Base-by-base conservation (phyloP, 1,284 basidiomycete species). In the Rhodotorula sp. region DNA sequence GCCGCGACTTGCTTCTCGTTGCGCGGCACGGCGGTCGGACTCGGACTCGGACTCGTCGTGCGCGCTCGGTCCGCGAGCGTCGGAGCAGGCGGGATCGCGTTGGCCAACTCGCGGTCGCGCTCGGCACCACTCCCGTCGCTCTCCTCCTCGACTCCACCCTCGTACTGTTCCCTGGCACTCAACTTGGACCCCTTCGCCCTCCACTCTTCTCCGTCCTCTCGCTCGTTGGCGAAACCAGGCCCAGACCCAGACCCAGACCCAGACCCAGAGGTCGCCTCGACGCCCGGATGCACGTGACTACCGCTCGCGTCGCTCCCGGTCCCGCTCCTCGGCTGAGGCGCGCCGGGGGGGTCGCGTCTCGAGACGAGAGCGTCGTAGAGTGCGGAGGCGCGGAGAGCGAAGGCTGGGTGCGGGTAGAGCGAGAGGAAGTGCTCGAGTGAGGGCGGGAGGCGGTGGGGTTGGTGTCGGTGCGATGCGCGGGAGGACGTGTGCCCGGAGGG, bases 301-400 rank as follows among this genome's bases (percentile, higher is more conserved):
- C 22, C 28, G 16, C 24, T n/a, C 6, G 22, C 24, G 24, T 9
- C 22, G 16, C 28, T 20, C 10, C 16, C 37, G 7, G n/a, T n/a
- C n/a, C n/a, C n/a, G n/a, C n/a, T n/a, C n/a, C n/a, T n/a, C n/a
- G n/a, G n/a, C n/a, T n/a, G n/a, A n/a, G n/a, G n/a, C n/a, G n/a
- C n/a, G n/a, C n/a, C n/a, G n/a, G n/a, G 44, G 15, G 53, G 62
- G 11, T 51, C 28, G 8, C n/a, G 20, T 40, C 67, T 62, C 2
- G 53, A 13, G 37, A 68, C 53, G 62, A 68, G 67, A 6, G 67
- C 62, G 13, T 68, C 55, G 62, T 56, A 59, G 11, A 68, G 40
- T 24, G 53, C 37, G 9, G 46, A 47, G 5, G 67, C 67, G 52
- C 46, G 55, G 34, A 68, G 47, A 13, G 40, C 62, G 31, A 59